These are phyloP conservation scores for Aspergillus egyptiacus DNA, from an alignment of 495 filamentous ascomycete genomes.

Conservation along the genomic window DNA sequence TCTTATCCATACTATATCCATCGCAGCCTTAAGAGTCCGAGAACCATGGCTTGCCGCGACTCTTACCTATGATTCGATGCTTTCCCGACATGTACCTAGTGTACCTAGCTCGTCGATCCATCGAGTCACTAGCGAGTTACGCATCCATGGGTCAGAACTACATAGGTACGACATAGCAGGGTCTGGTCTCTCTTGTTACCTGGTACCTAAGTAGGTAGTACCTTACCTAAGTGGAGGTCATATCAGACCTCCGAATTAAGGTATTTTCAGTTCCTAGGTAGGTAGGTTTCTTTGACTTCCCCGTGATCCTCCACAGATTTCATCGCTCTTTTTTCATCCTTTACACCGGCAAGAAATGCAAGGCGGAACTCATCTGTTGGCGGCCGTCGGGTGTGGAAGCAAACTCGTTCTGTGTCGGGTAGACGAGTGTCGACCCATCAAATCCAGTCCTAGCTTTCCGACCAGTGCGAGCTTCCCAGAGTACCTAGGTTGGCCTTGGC, in stretches of 20 bases:
- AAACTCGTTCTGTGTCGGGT: constrained; percentile 10
- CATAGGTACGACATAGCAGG: no score
- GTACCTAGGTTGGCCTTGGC: no score
- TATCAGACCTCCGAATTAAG: no score
- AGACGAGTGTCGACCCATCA: constrained; percentile 1
- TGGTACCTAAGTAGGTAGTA: no score
- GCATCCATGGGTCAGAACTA: constrained; percentile 8
- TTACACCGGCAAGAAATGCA: background rate
- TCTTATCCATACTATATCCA: no score
- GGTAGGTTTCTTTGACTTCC: no score
- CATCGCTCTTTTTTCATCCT: background rate
- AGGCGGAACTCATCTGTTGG: constrained; percentile 15
- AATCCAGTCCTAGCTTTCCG: background rate
- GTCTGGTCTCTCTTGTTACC: no score
- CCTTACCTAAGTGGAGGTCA: no score
- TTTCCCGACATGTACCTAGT: background rate
- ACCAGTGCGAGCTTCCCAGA: background rate
- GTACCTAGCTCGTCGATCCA: constrained; percentile 7
- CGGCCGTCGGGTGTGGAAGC: constrained; percentile 9
- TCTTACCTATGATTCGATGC: background rate
- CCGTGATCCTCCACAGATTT: no score
- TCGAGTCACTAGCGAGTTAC: constrained; percentile 6
- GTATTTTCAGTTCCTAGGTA: no score
- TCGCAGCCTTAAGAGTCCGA: no score
- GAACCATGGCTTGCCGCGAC: no score